Evolutionary conservation across 192 early-diverging fungal species (phyloP).

Genomic region (Gonapodya prolifera): DNA sequence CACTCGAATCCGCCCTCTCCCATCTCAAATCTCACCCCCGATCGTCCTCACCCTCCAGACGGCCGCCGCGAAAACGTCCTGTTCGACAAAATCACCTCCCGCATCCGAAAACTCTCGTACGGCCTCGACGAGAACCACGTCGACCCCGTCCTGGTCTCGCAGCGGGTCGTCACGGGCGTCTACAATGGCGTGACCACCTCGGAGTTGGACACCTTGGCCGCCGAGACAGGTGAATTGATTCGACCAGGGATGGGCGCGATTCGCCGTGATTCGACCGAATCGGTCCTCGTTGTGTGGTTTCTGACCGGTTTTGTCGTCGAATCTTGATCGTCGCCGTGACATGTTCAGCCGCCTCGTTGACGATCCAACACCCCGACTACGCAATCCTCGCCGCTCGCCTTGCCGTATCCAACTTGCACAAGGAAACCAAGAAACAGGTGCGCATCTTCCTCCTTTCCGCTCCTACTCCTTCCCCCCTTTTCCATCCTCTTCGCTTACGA

Average conservation of each 20-base stretch:
- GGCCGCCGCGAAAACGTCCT: neutral
- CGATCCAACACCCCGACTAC: constrained; percentile 90
- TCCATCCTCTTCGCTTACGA: too few species aligned
- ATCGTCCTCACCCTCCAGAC: neutral
- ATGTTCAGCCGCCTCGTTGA: constrained; percentile 54
- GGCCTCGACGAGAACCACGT: constrained; percentile 86
- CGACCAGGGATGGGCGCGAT: too few species aligned
- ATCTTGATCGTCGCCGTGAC: neutral
- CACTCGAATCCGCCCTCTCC: too few species aligned
- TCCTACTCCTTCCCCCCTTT: too few species aligned
- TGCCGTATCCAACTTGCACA: constrained; percentile 87
- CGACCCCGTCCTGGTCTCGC: constrained; percentile 70
- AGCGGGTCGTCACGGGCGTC: constrained; percentile 76
- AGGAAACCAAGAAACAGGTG: constrained; percentile 63
- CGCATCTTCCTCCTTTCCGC: too few species aligned
- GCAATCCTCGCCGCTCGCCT: constrained; percentile 91
- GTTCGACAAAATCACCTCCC: constrained; percentile 45
- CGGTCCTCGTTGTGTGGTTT: too few species aligned
- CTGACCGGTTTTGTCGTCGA: neutral
- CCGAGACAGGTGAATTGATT: constrained; percentile 78
- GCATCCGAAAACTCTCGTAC: constrained; percentile 89
- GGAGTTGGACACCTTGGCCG: constrained; percentile 92
- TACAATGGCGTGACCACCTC: constrained; percentile 96
- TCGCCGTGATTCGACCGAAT: too few species aligned
- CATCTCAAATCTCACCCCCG: too few species aligned